Evolutionary conservation across 1,284 basidiomycete species (phyloP), one percentile per base, ranked within the genome.

Genomic region (Tausonia pullulans): DNA sequence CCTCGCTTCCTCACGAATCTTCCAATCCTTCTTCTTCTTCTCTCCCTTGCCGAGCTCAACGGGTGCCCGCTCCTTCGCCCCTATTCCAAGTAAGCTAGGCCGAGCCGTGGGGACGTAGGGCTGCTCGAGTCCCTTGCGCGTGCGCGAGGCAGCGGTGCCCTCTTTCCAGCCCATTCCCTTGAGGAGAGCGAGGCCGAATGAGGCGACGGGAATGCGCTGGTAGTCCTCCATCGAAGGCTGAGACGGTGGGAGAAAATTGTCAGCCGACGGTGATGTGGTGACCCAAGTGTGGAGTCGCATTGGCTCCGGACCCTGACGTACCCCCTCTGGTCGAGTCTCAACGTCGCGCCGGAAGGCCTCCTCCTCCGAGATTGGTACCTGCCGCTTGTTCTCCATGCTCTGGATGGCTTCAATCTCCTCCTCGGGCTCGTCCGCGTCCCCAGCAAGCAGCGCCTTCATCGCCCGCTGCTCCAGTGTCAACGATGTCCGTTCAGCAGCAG

Each of bases 121-220:
- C 69, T 89, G 83, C 16, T 84, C 80, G 5, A 84, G 73, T 5
- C 82, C 83, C 67, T 80, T 81, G 40, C 82, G 80, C 14, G 84
- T 82, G 27, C 74, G 71, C 0, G 73, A 74, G 3, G 87, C 87
- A 0, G 87, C 83, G 39, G 81, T 82, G 0, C 88, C 89, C 60
- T 90, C 87, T 66, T 87, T 87, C 91, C 93, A 97, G 3, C 94
- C 95, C 95, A 98, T 98, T 0, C 95, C 95, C 54, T 94, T 84
- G 5, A 97, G 80, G 72, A 98, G 82, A 5, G 95, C 95, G 5
- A 88, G 86, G 9, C 96, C 95, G 70, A 98, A 98, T 63, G 91
- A 88, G 7, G 88, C 86, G 27, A 99, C 86, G 0, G 95, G 95
- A 0, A 97, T 84, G 3, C 90, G 87, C 44, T 83, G 84, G 73